These are phyloP conservation scores for Pilatotrama ljubarskyi DNA, from an alignment of 768 basidiomycete genomes.

Conservation along the genomic window DNA sequence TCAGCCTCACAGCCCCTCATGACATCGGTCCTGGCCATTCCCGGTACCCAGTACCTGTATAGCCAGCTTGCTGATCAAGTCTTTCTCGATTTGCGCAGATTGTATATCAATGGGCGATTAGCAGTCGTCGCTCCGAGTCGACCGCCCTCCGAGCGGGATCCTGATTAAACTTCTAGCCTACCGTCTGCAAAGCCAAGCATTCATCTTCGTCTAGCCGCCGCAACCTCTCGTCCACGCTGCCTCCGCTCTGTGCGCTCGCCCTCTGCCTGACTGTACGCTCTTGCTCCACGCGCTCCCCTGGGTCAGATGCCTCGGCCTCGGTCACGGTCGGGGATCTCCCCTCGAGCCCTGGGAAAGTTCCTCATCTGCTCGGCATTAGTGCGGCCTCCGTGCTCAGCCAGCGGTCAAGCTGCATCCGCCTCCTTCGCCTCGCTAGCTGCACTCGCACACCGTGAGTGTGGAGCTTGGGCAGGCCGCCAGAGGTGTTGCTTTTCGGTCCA, in stretches of 20 bases:
- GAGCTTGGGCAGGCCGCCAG: not conserved
- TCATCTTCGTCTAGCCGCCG: not conserved
- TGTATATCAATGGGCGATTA: not conserved
- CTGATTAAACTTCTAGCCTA: constrained; percentile 16
- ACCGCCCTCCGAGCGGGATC: not conserved
- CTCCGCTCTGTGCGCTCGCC: not conserved
- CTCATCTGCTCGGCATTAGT: not conserved
- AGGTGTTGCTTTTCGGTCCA: not conserved
- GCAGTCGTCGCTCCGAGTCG: not conserved
- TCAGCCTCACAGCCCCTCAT: not conserved
- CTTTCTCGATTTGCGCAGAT: not conserved
- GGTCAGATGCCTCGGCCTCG: not conserved
- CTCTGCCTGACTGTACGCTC: not conserved
- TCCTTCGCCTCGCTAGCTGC: not conserved
- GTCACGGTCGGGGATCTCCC: not conserved
- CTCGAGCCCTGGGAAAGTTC: not conserved
- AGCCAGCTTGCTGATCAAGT: not conserved
- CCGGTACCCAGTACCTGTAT: constrained; percentile 1
- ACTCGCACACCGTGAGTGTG: constrained; percentile 7
- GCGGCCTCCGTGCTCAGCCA: not conserved
- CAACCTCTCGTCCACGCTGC: not conserved
- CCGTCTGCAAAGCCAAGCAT: not conserved
- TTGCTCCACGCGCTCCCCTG: not conserved
- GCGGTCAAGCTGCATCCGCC: not conserved
- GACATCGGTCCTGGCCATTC: not conserved